A percentile compares a stretch with the other conserved stretches of the same genome.
These are phyloP conservation scores for Pseudonitzschia multiseries DNA, from an alignment of 108 stramenopile species.

Conservation along the genomic window DNA sequence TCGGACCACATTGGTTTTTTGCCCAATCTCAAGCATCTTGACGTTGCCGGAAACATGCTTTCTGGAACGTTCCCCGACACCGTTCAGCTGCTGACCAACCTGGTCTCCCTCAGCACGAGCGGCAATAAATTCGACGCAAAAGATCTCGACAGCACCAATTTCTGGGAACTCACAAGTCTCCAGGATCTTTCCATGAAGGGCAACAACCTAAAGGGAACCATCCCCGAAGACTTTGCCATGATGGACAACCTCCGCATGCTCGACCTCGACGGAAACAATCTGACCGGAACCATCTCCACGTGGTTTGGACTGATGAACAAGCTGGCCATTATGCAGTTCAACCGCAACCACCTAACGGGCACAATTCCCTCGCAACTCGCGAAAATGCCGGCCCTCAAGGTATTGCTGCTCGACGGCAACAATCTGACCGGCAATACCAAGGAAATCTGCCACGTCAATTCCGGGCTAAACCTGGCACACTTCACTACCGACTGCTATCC, in stretches of 20 bases:
- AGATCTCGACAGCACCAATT: slow-evolving; percentile 4
- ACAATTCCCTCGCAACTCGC: slow-evolving; percentile 29
- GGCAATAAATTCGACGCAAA: slow-evolving; percentile 17
- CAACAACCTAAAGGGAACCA: slow-evolving; percentile 32
- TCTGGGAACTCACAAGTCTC: slow-evolving; percentile 32
- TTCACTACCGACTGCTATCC: slow-evolving; percentile 28
- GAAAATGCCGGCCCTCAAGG: slow-evolving; percentile 13
- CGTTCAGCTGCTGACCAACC: slow-evolving; percentile 19
- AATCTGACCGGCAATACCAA: slow-evolving; percentile 18
- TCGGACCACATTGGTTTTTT: slow-evolving; percentile 24
- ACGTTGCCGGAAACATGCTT: slow-evolving; percentile 29
- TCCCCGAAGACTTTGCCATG: slow-evolving; percentile 34
- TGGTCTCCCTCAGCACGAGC: slow-evolving; percentile 23
- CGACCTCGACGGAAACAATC: slow-evolving; percentile 41
- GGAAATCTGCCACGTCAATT: slow-evolving; percentile 12
- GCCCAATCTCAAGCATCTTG: slow-evolving; percentile 28
- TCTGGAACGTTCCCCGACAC: slow-evolving; percentile 34
- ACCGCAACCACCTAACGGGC: slow-evolving; percentile 45
- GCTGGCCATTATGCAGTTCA: slow-evolving; percentile 31
- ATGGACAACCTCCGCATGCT: slow-evolving; percentile 34
- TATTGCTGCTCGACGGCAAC: slow-evolving; percentile 31
- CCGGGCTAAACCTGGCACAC: background rate
- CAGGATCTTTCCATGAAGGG: slow-evolving; percentile 35
- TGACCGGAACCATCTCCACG: slow-evolving; percentile 33
- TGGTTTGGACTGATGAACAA: slow-evolving; percentile 14